Evolutionary conservation across 2,329 filamentous ascomycete genomes (phyloP).

Genomic region (Onygena corvina): DNA sequence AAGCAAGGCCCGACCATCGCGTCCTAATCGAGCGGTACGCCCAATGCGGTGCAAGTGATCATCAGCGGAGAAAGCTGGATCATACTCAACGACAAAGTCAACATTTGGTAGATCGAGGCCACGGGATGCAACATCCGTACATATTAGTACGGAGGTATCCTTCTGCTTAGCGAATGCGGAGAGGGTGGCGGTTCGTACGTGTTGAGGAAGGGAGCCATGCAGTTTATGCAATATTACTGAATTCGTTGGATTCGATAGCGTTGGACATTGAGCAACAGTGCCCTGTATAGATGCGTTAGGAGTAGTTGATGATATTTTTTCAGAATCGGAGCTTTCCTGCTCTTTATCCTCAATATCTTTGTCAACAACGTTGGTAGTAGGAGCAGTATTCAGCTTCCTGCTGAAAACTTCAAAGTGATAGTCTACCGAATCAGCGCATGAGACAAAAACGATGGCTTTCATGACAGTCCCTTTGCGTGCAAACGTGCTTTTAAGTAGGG

Average conservation of each 20-base stretch:
- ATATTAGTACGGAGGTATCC: conserved; percentile 71
- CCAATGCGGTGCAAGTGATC: conserved; percentile 93
- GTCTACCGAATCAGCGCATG: conserved; percentile 91
- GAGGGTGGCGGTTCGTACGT: conserved; percentile 75
- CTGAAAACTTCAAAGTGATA: conserved; percentile 85
- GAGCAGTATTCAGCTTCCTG: conserved; percentile 21
- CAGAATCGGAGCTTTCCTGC: background rate
- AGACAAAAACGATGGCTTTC: conserved; percentile 95
- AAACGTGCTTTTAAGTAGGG: conserved; percentile 76
- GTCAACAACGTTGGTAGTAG: conserved; percentile 13
- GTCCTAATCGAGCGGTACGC: conserved; percentile 83
- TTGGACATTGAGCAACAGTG: conserved; percentile 48
- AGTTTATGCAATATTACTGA: conserved; percentile 71
- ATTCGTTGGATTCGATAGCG: conserved; percentile 65
- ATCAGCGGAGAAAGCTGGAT: conserved; percentile 82
- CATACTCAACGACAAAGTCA: conserved; percentile 90
- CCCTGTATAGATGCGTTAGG: conserved; percentile 21
- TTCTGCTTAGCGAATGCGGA: conserved; percentile 62
- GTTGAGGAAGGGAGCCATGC: conserved; percentile 82
- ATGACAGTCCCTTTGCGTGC: conserved; percentile 79
- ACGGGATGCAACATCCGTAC: conserved; percentile 89
- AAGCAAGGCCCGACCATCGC: conserved; percentile 71
- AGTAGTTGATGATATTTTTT: background rate
- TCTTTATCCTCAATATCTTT: conserved; percentile 18
- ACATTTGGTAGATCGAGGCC: conserved; percentile 92